phyloP scores from a whole-genome alignment of 2,329 filamentous ascomycete genomes.

The Aspergillus novofumigatus region DNA sequence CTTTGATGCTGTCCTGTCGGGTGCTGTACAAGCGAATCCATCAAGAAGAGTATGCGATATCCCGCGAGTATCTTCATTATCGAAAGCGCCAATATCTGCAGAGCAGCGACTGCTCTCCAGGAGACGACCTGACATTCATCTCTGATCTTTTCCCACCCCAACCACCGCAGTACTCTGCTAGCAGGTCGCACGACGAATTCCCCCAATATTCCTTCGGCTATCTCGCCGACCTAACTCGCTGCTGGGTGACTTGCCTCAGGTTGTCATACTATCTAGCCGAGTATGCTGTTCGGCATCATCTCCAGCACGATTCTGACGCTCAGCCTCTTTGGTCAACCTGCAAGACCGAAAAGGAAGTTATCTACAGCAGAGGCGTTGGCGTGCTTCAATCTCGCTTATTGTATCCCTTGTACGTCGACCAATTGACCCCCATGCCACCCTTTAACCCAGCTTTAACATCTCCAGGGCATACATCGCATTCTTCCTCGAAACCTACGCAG shows the following conservation, averaged over 20 bases:
- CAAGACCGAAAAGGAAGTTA: slow-evolving; percentile 22
- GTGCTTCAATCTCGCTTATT: slow-evolving; percentile 20
- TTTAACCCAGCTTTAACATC: background rate
- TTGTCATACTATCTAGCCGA: slow-evolving; percentile 24
- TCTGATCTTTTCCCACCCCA: slow-evolving; percentile 24
- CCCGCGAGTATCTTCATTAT: slow-evolving; percentile 18
- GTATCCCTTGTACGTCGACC: slow-evolving; percentile 14
- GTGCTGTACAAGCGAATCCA: slow-evolving; percentile 15
- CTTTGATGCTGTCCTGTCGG: slow-evolving; percentile 19
- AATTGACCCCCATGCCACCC: background rate
- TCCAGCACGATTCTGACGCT: slow-evolving; percentile 16
- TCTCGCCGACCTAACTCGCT: slow-evolving; percentile 19
- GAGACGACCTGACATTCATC: slow-evolving; percentile 24
- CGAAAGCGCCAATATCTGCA: slow-evolving; percentile 6
- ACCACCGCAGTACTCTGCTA: slow-evolving; percentile 20
- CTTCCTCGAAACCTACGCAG: slow-evolving; percentile 22
- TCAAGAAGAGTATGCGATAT: slow-evolving; percentile 18
- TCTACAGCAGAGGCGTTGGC: slow-evolving; percentile 21
- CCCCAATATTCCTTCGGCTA: slow-evolving; percentile 26
- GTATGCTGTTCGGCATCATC: slow-evolving; percentile 19
- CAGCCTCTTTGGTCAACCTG: slow-evolving; percentile 17
- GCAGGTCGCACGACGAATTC: slow-evolving; percentile 11
- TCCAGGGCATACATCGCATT: slow-evolving; percentile 21
- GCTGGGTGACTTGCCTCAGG: slow-evolving; percentile 24
- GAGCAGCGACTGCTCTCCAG: slow-evolving; percentile 9